A percentile compares a stretch with the other conserved stretches of the same genome.
phyloP scores from a whole-genome alignment of 1,284 basidiomycete genomes.

The Ganoderma sp. region DNA sequence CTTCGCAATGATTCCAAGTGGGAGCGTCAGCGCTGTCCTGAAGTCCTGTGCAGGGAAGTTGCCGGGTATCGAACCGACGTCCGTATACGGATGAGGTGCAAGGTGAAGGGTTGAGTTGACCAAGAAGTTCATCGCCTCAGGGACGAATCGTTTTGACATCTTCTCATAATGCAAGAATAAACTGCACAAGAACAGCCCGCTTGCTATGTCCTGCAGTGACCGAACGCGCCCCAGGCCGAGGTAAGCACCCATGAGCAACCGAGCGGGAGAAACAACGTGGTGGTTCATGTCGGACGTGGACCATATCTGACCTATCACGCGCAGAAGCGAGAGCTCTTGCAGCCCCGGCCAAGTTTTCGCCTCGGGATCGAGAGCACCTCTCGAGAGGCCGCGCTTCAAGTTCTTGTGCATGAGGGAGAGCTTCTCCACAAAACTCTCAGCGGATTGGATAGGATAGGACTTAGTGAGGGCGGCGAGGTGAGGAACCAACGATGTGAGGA shows the following conservation, averaged over 20 bases:
- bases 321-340: conserved; percentile 83
- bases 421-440: conserved; percentile 84
- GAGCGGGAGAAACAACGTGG: conserved; percentile 85
- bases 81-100: conserved; percentile 63
- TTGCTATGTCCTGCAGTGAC: conserved; percentile 75
- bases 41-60: conserved; percentile 80
- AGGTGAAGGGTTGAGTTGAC: conserved; percentile 76
- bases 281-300: conserved; percentile 96
- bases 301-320: conserved; percentile 85
- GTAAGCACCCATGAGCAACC: conserved; percentile 91
- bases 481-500: conserved; percentile 76
- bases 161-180: conserved; percentile 85
- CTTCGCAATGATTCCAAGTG: conserved; percentile 49
- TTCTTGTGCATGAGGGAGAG: conserved; percentile 95
- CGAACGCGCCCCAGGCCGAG: conserved; percentile 86
- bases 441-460: conserved; percentile 82
- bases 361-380: conserved; percentile 66
- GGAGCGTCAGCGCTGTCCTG: conserved; percentile 49
- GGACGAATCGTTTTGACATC: conserved; percentile 86
- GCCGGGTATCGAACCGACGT: conserved; percentile 60
- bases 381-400: conserved; percentile 81
- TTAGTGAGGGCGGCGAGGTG: conserved; percentile 84
- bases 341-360: conserved; percentile 90
- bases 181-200: conserved; percentile 89
- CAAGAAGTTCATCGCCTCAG: conserved; percentile 89